phyloP scores from a whole-genome alignment of 2,329 filamentous ascomycete species.

The Penicillium expansum region DNA sequence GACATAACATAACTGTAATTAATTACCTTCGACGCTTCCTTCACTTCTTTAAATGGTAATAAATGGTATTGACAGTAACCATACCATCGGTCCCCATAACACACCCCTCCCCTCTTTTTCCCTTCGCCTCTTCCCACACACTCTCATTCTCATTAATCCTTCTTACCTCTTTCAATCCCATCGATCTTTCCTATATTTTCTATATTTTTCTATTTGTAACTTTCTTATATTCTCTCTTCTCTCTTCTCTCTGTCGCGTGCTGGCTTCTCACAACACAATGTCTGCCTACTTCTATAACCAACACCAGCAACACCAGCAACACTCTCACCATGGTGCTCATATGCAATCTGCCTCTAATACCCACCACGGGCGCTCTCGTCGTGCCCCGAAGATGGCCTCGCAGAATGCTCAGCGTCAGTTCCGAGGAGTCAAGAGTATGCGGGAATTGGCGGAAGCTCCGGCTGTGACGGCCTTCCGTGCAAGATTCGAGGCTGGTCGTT shows the following conservation, averaged over 20 bases:
- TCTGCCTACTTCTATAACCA: constrained; percentile 49
- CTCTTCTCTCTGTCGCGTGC: constrained; percentile 25
- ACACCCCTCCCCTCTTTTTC: constrained; percentile 33
- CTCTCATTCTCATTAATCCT: constrained; percentile 13
- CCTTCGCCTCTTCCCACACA: constrained; percentile 23
- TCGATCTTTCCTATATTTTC: constrained; percentile 22
- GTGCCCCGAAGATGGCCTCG: constrained; percentile 74
- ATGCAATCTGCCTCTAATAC: constrained; percentile 58
- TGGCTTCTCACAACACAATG: constrained; percentile 37
- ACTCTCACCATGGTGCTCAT: constrained; percentile 49
- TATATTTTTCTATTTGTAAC: constrained; percentile 24
- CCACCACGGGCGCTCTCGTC: constrained; percentile 81
- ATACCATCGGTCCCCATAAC: constrained; percentile 24
- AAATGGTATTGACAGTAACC: not conserved
- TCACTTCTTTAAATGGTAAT: not conserved
- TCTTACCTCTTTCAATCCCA: constrained; percentile 17
- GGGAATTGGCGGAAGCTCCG: constrained; percentile 78
- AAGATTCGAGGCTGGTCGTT: constrained; percentile 85
- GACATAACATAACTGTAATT: constrained; percentile 4
- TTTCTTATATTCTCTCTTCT: constrained; percentile 21
- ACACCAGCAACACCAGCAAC: constrained; percentile 43
- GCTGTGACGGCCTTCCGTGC: constrained; percentile 75
- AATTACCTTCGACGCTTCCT: not conserved
- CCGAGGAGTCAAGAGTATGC: constrained; percentile 78
- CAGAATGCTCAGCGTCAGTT: constrained; percentile 86